Evolutionary conservation across 495 filamentous ascomycete species (phyloP), one percentile per base, ranked within the genome.

Genomic region (Collariella sp.): DNA sequence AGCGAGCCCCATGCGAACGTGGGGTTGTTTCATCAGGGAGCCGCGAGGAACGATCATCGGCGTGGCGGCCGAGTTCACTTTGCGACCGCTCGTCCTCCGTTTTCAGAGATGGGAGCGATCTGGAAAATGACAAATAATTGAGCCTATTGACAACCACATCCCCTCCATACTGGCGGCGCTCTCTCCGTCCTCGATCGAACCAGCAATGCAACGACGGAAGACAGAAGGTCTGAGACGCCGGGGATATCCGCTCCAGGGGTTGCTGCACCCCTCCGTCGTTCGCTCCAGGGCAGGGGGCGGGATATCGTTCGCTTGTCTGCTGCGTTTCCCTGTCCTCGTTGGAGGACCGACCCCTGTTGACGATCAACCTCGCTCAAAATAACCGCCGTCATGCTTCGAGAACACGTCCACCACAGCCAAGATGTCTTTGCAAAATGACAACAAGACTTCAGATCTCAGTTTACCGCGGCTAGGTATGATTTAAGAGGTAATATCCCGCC

Each of bases 361-460:
- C 67, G 76, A 77, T 77, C 74, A 73, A 70, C 72, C 70, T 68
- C 64, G 57, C 61, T 61, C 64, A 54, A 58, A 75, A 73, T 73
- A 70, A 57, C 70, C 69, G 66, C 67, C 56, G 57, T 59, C 58
- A 69, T 68, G 57, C 41, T 56, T 63, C 56, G 47, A 59, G 34
- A 54, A n/a, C 18, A 31, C 33, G 55, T 53, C 13, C 15, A 44
- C 46, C 24, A 41, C 26, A 33, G 42, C 46, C 20, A 33, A 42
- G 16, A 33, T 39, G 44, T 35, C 46, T 23, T 18, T 38, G n/a
- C 52, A n/a, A 48, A 35, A 33, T 36, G 29, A 52, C 49, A 45
- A 54, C 46, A 54, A 39, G 60, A 59, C 58, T 63, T 58, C 58
- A 62, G 64, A 50, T 50, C 55, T 46, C 48, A 55, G 29, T 53